Evolutionary conservation across 129 eudicot species (phyloP).

Genomic region (Rutidosis leptorrhynchoides): DNA sequence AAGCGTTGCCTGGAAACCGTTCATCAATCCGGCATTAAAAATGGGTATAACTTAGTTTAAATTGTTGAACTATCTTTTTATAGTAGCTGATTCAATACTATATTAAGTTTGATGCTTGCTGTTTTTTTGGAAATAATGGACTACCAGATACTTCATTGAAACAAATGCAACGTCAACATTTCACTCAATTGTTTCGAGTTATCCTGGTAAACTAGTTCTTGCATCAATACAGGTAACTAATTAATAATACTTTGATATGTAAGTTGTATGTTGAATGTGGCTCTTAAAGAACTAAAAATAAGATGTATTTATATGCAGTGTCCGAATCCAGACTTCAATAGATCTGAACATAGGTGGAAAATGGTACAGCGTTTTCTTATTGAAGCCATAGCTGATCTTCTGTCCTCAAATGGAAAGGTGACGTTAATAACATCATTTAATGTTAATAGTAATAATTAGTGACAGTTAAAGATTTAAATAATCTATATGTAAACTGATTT

Average conservation of each 20-base stretch:
- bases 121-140: constrained; percentile 6
- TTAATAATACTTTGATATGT: not conserved
- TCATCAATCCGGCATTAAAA: constrained; percentile 42
- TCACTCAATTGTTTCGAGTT: constrained; percentile 62
- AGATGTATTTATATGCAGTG: constrained; percentile 46
- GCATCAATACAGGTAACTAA: constrained; percentile 79
- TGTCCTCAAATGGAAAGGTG: constrained; percentile 63
- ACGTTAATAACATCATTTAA: not conserved
- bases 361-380: constrained; percentile 65
- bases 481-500: not conserved
- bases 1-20: constrained; percentile 53
- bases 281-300: constrained; percentile 16
- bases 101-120: not conserved
- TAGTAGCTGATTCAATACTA: not conserved
- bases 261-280: not conserved
- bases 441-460: not conserved
- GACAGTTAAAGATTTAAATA: not conserved
- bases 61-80: not conserved
- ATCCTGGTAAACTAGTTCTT: constrained; percentile 70
- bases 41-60: constrained; percentile 42
- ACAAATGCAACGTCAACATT: constrained; percentile 90
- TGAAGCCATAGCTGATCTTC: constrained; percentile 68
- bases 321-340: constrained; percentile 86
- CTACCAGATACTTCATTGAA: constrained; percentile 60
- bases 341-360: constrained; percentile 80